Base-by-base conservation (phyloP, 495 filamentous ascomycete genomes). In the Cetradonia linearis region DNA sequence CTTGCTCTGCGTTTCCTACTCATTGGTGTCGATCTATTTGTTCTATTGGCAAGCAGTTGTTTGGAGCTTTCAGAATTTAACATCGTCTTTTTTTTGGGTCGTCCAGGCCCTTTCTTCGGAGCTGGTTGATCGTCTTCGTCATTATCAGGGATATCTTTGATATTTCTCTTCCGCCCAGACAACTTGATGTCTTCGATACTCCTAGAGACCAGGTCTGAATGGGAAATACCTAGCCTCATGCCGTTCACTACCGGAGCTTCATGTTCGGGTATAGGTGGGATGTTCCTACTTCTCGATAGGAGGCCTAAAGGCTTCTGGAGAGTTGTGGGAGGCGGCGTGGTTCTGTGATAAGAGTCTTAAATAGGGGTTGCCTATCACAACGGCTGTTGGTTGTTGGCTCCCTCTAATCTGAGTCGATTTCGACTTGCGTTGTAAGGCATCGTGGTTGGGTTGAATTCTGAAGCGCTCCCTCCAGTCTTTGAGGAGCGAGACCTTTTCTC, bases 401-500 rank as follows among this genome's bases (percentile, higher is more conserved):
- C 31, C 50, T 34, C 11, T 36, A 0, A 28, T 31, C 10, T 53
- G 28, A 5, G n/a, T n/a, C 16, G 7, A 5, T 2, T 23, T 54
- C 11, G 50, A 23, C 31, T 54, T 31, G 7, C 28, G n/a, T 2
- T 23, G 27, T 14, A 25, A 34, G 13, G 46, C 20, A 13, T 7
- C 11, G 6, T 6, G 49, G 13, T 42, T 28, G 25, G 34, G 49
- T 8, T 28, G 28, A 61, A 2, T 65, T 54, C 73, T 72, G 68
- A 80, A 78, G 8, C 76, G 64, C 57, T 81, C 77, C n/a, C 76
- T 69, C 78, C 78, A 81, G 63, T 80, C 73, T 58, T 74, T 71
- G 46, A 81, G 66, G 40, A 81, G 56, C 2, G 78, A 69, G 5
- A 81, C 76, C 61, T 74, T 72, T 20, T 77, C 76, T 18, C 71